Conservation (phyloP, 163 green algal species). For the Scenedesmus sp. region DNA sequence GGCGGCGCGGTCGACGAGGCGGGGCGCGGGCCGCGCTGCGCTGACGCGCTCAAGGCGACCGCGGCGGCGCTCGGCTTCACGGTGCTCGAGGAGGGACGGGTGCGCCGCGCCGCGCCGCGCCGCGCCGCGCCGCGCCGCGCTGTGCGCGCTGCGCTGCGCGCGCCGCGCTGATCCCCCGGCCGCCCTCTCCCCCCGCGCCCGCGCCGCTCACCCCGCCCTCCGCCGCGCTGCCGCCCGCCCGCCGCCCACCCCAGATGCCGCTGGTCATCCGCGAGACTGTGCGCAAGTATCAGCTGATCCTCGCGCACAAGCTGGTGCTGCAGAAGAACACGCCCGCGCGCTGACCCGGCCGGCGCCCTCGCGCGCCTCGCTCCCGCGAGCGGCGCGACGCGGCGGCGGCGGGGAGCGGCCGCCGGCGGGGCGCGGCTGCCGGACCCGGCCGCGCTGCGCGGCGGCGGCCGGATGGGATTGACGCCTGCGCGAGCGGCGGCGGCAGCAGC, state of each 20-base stretch:
- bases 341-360: no score
- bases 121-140: background rate
- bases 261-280: constrained; percentile 80
- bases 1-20: constrained; percentile 41
- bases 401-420: no score
- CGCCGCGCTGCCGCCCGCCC: no score
- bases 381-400: no score
- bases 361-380: no score
- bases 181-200: background rate
- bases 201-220: no score
- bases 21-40: constrained; percentile 42
- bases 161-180: constrained; percentile 1
- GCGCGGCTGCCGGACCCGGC: no score
- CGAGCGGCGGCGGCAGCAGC: background rate
- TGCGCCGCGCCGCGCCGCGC: no score
- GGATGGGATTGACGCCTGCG: no score
- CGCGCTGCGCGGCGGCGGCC: no score
- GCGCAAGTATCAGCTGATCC: constrained; percentile 80
- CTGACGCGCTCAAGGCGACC: constrained; percentile 61
- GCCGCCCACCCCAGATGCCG: constrained; percentile 59
- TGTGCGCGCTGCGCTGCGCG: background rate
- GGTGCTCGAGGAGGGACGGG: constrained; percentile 49
- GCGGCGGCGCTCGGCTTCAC: constrained; percentile 57
- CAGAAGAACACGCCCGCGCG: no score
- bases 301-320: constrained; percentile 58